Base-by-base conservation (phyloP, 2,329 filamentous ascomycete genomes). In the Eutypa lata region DNA sequence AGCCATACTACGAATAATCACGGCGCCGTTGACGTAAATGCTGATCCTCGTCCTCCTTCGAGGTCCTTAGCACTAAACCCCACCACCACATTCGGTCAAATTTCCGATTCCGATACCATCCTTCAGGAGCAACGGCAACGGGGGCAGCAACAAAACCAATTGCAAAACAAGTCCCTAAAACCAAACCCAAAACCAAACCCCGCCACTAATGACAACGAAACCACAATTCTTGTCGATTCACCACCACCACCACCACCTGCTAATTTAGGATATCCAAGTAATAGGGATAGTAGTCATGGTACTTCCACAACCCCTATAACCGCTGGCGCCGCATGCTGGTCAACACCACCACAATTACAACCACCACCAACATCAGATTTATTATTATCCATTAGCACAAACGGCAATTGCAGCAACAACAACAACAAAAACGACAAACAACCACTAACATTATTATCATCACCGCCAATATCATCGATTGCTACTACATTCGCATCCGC, bases 261-360 rank as follows among this genome's bases (percentile, higher is more conserved):
- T 3, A 24, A 14, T 45, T 45, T 21, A 24, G 16, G 21, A 22
- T 42, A 14, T 42, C n/a, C n/a, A n/a, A 42, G 19, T 42, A 31
- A 31, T 31, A 31, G 26, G 6, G 6, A 31, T 31, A 31, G 26
- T 31, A 31, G 26, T 10, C 26, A 10, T 31, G 10, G 26, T 31
- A 31, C 10, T 31, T 10, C 26, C 10, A 10, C 13, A 6, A 45
- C 42, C 21, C 21, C 38, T 50, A 53, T 19, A 35, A 38, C 22
- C 21, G n/a, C 47, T 44, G 26, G 31, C 35, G 48, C n/a, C 31
- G 49, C 22, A 54, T 38, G 13, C 16, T 22, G 24, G 50, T 42
- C 14, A 28, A 45, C 44, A 53, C 52, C 51, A 49, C 4, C 43
- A 48, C 45, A n/a, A n/a, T n/a, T 45, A 48, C 16, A 43, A 49